Evolutionary conservation across 352 stramenopile species (phyloP).

Genomic region (Pythium vanterpoolii): DNA sequence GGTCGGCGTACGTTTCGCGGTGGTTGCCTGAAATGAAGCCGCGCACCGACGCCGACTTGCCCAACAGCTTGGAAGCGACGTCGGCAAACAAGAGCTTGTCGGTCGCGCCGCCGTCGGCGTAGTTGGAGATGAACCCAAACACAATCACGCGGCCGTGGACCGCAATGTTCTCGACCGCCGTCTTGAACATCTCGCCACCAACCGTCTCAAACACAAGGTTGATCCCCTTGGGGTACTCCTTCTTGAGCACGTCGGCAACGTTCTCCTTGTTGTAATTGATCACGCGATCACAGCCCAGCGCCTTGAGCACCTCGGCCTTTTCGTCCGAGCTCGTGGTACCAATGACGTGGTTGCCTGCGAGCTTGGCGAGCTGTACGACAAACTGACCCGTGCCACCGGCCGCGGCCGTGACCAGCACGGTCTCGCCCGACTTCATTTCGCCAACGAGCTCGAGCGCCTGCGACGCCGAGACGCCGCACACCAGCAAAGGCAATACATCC

Average conservation of each 20-base stretch:
- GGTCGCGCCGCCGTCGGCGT: slow-evolving; percentile 28
- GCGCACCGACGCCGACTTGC: slow-evolving; percentile 32
- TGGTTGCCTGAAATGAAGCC: slow-evolving; percentile 41
- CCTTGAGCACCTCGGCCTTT: slow-evolving; percentile 76
- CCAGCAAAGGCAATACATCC: slow-evolving; percentile 32
- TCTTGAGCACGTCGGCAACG: slow-evolving; percentile 51
- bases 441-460: slow-evolving; percentile 49
- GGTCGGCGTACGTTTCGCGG: too few relatives aligned
- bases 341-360: slow-evolving; percentile 77
- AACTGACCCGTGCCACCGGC: too few relatives aligned
- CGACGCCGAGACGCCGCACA: slow-evolving; percentile 38
- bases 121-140: slow-evolving; percentile 54
- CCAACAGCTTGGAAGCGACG: slow-evolving; percentile 21
- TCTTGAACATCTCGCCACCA: slow-evolving; percentile 48
- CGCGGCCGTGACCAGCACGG: slow-evolving; percentile 55
- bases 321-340: slow-evolving; percentile 78
- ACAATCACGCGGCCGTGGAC: slow-evolving; percentile 53
- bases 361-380: slow-evolving; percentile 82
- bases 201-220: slow-evolving; percentile 69
- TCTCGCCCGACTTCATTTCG: slow-evolving; percentile 55
- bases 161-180: slow-evolving; percentile 55
- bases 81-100: slow-evolving; percentile 3
- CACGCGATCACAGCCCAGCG: slow-evolving; percentile 62
- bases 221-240: slow-evolving; percentile 62
- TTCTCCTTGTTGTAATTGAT: slow-evolving; percentile 78